These are phyloP conservation scores for Colletotrichum viniferum DNA, from an alignment of 2,329 filamentous ascomycete species.

Conservation along the genomic window DNA sequence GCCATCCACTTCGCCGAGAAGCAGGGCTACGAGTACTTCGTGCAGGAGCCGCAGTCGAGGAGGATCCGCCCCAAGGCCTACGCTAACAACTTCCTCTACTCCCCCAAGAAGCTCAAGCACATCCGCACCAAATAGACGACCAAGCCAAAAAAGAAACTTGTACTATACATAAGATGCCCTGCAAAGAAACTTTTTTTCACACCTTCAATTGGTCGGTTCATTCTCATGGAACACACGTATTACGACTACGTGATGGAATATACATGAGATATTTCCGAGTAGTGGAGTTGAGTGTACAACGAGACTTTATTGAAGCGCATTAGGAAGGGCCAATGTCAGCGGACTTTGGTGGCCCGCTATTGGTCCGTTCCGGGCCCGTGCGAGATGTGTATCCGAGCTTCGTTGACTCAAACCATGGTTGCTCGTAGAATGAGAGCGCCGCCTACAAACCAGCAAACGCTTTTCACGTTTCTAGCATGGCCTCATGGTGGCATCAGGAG, in stretches of 20 bases:
- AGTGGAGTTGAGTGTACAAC: neutral
- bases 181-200: neutral
- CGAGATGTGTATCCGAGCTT: neutral
- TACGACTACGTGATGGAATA: neutral
- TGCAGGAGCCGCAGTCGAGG: constrained; percentile 93
- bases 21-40: constrained; percentile 98
- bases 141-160: neutral
- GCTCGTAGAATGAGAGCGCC: neutral
- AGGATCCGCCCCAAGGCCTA: constrained; percentile 91
- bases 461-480: neutral
- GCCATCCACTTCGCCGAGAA: constrained; percentile 96
- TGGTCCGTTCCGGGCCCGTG: neutral
- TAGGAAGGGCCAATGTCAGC: neutral
- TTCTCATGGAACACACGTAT: neutral
- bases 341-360: neutral
- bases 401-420: neutral
- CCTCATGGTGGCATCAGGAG: neutral
- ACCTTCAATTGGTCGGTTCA: neutral
- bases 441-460: neutral
- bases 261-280: neutral
- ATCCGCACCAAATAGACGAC: constrained; percentile 75
- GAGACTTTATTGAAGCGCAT: neutral
- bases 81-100: constrained; percentile 94
- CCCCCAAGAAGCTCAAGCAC: constrained; percentile 84
- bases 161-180: constrained; percentile 32